These are phyloP conservation scores for Phytophthora fragariaefolia DNA, from an alignment of 352 stramenopile genomes.

Conservation along the genomic window DNA sequence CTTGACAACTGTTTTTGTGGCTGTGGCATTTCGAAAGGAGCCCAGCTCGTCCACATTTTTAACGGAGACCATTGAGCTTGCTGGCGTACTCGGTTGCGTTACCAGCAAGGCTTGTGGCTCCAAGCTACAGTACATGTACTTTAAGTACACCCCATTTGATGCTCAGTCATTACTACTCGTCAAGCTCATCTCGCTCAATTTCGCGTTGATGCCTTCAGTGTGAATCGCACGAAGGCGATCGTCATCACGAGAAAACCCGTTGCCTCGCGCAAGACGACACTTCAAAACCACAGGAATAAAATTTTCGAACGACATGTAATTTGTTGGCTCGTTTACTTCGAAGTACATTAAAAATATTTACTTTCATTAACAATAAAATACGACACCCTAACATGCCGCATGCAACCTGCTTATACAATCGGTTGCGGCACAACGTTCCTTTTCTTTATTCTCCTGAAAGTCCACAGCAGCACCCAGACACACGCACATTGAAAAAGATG, in stretches of 20 bases:
- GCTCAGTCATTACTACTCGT: neutral
- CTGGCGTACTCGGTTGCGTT: neutral
- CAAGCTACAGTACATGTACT: neutral
- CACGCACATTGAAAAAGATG: conserved; percentile 44
- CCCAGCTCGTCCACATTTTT: neutral
- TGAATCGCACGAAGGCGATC: too few relatives aligned
- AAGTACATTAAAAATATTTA: too few relatives aligned
- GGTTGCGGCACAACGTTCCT: conserved; percentile 18
- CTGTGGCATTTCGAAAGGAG: neutral
- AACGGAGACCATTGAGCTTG: neutral
- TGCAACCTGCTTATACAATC: conserved; percentile 34
- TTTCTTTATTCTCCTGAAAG: conserved; percentile 36
- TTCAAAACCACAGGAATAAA: too few relatives aligned
- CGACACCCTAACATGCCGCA: too few relatives aligned
- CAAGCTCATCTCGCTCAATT: neutral
- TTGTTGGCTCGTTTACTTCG: too few relatives aligned
- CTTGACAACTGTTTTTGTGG: too few relatives aligned
- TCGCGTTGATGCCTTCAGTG: too few relatives aligned
- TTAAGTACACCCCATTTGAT: too few relatives aligned
- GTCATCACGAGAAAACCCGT: too few relatives aligned
- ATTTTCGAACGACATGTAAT: too few relatives aligned
- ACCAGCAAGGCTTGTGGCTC: neutral
- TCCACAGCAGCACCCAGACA: conserved; percentile 43
- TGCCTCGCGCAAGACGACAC: too few relatives aligned
- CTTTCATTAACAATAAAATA: too few relatives aligned